Evolutionary conservation across 176 grass and related monocot genomes (phyloP).

Genomic region (Secale cereale): DNA sequence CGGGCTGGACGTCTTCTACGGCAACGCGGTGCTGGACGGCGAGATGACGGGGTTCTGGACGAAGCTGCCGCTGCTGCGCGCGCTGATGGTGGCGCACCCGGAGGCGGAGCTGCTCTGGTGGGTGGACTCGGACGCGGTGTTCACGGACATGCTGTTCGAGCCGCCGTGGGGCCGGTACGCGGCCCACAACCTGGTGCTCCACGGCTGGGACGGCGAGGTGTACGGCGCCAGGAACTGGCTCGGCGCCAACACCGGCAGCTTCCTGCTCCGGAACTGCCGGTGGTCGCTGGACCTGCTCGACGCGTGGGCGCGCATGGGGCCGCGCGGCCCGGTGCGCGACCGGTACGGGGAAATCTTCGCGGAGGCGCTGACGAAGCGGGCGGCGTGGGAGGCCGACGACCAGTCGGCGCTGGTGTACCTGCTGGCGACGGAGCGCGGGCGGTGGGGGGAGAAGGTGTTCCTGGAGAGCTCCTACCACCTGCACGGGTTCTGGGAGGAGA

Average conservation of each 20-base stretch:
- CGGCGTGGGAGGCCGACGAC: constrained; percentile 80
- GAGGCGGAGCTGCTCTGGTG: constrained; percentile 94
- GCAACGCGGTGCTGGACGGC: constrained; percentile 70
- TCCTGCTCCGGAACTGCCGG: constrained; percentile 83
- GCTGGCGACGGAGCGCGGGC: constrained; percentile 50
- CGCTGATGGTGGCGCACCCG: constrained; percentile 81
- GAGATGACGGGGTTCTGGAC: constrained; percentile 90
- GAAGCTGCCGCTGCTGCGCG: constrained; percentile 77
- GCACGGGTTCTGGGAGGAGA: constrained; percentile 65
- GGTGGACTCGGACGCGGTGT: constrained; percentile 82
- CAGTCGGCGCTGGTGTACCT: constrained; percentile 94
- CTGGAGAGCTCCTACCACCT: constrained; percentile 66
- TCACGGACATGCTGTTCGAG: constrained; percentile 98
- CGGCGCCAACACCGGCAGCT: constrained; percentile 79
- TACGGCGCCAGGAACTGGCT: constrained; percentile 66
- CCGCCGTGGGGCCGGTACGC: constrained; percentile 60
- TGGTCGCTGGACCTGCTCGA: constrained; percentile 90
- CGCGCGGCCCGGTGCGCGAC: constrained; percentile 58
- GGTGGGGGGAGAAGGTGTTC: constrained; percentile 61
- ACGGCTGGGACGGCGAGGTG: constrained; percentile 56
- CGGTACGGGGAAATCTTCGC: constrained; percentile 50
- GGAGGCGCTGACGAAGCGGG: constrained; percentile 45
- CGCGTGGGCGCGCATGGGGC: constrained; percentile 75
- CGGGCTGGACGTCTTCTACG: constrained; percentile 81
- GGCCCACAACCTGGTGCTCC: constrained; percentile 73